A percentile compares a stretch with the other conserved stretches of the same genome.
phyloP scores from a whole-genome alignment of 768 basidiomycete genomes.

The Cystofilobasidium capitatum region DNA sequence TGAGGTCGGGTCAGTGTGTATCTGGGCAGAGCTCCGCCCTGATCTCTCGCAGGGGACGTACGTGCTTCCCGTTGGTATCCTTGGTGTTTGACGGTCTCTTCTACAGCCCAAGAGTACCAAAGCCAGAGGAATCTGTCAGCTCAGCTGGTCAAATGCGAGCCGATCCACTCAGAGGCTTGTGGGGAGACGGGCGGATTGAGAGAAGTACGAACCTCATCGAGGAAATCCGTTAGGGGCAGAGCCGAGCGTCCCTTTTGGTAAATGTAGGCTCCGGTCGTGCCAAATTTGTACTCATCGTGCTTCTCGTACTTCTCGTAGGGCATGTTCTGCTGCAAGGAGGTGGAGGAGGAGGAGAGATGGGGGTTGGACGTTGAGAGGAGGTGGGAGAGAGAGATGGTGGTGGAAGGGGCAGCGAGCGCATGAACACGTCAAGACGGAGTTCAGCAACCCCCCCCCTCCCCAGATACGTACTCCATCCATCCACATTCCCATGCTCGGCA shows the following conservation, averaged over 20 bases:
- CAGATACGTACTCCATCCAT: too few relatives aligned
- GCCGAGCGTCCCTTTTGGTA: background rate
- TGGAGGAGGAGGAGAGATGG: too few relatives aligned
- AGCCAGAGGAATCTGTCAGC: background rate
- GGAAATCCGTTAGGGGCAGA: background rate
- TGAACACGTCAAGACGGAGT: too few relatives aligned
- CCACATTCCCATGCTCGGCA: too few relatives aligned
- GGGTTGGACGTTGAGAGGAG: too few relatives aligned
- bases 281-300: background rate
- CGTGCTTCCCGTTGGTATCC: background rate
- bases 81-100: background rate
- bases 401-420: too few relatives aligned
- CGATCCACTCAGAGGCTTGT: background rate
- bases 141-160: background rate
- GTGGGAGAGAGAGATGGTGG: too few relatives aligned
- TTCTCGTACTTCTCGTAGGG: too few relatives aligned
- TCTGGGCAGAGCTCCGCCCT: too few relatives aligned
- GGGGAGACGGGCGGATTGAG: background rate
- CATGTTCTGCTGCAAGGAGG: too few relatives aligned
- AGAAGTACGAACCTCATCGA: background rate
- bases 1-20: too few relatives aligned
- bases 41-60: background rate
- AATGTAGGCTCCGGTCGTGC: background rate
- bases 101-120: background rate
- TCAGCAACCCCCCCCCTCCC: too few relatives aligned